phyloP scores from a whole-genome alignment of 768 basidiomycete genomes.

The Suillus subaureus region DNA sequence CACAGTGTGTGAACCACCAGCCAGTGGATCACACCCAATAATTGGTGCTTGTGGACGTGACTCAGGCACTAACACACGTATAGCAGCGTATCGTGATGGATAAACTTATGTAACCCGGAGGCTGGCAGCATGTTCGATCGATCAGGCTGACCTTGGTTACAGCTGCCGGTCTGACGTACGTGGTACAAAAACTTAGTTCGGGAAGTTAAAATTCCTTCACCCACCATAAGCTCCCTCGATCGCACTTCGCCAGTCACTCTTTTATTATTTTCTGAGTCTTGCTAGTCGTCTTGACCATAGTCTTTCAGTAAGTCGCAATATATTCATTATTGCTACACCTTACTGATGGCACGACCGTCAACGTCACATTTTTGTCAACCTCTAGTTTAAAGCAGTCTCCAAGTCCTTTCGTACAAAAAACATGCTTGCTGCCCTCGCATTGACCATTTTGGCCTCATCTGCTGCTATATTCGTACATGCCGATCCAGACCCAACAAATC shows the following conservation, averaged over 20 bases:
- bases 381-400: background rate
- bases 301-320: background rate
- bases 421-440: conserved; percentile 22
- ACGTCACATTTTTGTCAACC: conserved; percentile 8
- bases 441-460: conserved; percentile 26
- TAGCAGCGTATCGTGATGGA: background rate
- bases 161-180: background rate
- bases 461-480: conserved; percentile 49
- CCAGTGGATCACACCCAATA: background rate
- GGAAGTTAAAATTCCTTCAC: background rate
- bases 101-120: background rate
- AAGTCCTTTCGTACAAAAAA: conserved; percentile 13
- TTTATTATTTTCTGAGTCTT: conserved; percentile 6
- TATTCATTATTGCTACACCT: background rate
- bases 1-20: background rate
- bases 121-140: too few species aligned
- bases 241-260: conserved; percentile 9
- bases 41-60: background rate
- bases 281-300: background rate
- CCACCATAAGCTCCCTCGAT: background rate
- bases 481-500: conserved; percentile 58
- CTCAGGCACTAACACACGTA: background rate
- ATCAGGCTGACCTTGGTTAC: too few species aligned
- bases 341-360: background rate
- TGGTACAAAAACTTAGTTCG: background rate